phyloP scores from a whole-genome alignment of 768 basidiomycete species.

The Kwoniella sp. region DNA sequence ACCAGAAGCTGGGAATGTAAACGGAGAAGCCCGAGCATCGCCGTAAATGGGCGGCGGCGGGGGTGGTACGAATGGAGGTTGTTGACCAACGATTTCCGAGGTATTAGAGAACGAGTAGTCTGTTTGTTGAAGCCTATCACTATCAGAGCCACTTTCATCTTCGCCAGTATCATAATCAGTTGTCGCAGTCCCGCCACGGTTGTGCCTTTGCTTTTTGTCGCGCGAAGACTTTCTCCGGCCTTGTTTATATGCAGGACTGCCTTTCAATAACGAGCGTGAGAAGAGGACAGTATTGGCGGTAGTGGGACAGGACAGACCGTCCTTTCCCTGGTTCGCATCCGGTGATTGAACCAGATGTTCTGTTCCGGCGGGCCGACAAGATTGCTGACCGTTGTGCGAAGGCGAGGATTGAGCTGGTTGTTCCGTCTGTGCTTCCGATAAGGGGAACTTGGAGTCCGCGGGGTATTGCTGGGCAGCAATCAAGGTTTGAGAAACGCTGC shows the following conservation, averaged over 20 bases:
- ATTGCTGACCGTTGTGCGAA: too few relatives aligned
- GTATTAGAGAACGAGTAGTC: constrained; percentile 4
- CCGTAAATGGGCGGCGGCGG: background rate
- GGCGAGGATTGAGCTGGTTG: too few relatives aligned
- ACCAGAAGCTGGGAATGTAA: background rate
- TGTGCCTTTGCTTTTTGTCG: constrained; percentile 24
- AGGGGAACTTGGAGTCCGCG: too few relatives aligned
- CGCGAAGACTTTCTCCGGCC: constrained; percentile 57
- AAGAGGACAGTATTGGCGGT: constrained; percentile 59
- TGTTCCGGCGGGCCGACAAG: too few relatives aligned
- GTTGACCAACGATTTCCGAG: background rate
- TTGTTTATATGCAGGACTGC: constrained; percentile 85
- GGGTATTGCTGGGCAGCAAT: too few relatives aligned
- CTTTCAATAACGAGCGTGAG: constrained; percentile 76
- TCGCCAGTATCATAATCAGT: constrained; percentile 28
- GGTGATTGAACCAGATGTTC: too few relatives aligned
- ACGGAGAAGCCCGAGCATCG: background rate
- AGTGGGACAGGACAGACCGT: background rate
- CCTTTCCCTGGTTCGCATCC: too few relatives aligned
- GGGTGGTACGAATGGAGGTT: background rate
- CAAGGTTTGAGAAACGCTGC: too few relatives aligned
- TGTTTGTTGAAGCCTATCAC: constrained; percentile 6
- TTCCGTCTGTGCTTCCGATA: too few relatives aligned
- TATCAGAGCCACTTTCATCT: constrained; percentile 31
- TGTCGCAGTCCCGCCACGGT: constrained; percentile 15